Percentiles rank a stretch among this genome's conserved stretches.
Conservation (phyloP, 2,329 filamentous ascomycete species). For the Hysterium pulicare region DNA sequence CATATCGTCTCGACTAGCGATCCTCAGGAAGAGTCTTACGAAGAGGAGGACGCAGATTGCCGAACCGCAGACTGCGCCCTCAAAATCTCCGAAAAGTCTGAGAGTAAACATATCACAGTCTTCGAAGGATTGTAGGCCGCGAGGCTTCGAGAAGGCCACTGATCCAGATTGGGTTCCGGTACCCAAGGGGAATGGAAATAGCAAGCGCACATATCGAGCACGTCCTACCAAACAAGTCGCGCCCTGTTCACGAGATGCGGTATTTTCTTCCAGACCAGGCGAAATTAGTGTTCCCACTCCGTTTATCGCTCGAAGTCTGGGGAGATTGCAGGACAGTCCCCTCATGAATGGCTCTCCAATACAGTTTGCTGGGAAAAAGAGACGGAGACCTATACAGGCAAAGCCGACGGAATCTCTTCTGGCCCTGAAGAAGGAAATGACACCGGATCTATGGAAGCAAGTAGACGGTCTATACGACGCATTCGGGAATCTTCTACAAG, state of each 20-base stretch:
- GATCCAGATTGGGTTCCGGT: conserved; percentile 38
- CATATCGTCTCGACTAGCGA: conserved; percentile 39
- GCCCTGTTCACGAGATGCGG: no score
- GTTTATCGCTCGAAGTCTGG: conserved; percentile 27
- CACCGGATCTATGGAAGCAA: conserved; percentile 25
- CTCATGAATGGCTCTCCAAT: conserved; percentile 26
- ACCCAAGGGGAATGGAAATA: conserved; percentile 14
- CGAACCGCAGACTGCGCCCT: not conserved
- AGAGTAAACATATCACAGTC: conserved; percentile 14
- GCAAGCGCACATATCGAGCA: conserved; percentile 33
- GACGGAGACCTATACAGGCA: conserved; percentile 21
- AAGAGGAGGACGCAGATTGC: conserved; percentile 11
- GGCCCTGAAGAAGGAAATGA: conserved; percentile 17
- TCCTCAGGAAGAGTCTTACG: conserved; percentile 34
- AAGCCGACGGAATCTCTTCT: conserved; percentile 16
- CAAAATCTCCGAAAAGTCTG: not conserved
- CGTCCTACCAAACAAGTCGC: conserved; percentile 16
- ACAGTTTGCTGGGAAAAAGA: conserved; percentile 15
- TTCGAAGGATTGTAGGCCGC: conserved; percentile 20
- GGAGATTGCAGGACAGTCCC: conserved; percentile 28
- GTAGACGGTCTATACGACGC: conserved; percentile 29
- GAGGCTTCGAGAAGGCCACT: conserved; percentile 29
- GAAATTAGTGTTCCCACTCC: conserved; percentile 33
- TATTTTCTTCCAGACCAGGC: conserved; percentile 21
- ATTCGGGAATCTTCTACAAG: conserved; percentile 33